A percentile compares a stretch with the other conserved stretches of the same genome.
Conservation (phyloP, 2,329 filamentous ascomycete species). For the Cercospora sp. region DNA sequence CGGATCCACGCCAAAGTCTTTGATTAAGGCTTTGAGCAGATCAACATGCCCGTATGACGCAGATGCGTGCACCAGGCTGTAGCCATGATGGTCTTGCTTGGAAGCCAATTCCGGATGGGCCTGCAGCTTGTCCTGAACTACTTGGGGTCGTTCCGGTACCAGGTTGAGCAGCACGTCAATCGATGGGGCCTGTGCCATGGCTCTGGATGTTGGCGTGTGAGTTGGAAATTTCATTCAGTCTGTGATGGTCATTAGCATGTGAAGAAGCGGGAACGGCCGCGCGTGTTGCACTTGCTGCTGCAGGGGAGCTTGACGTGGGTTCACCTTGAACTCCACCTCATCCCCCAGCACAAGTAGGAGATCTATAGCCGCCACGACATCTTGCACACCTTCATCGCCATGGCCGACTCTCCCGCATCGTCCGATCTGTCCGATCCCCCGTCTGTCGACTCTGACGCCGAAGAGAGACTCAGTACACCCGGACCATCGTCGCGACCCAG, state of each 20-base stretch:
- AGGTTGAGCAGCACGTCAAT: constrained; percentile 53
- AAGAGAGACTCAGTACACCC: constrained; percentile 54
- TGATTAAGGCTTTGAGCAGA: constrained; percentile 72
- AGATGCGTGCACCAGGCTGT: constrained; percentile 89
- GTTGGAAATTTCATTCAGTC: not conserved
- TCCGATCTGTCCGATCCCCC: constrained; percentile 63
- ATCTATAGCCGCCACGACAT: not conserved
- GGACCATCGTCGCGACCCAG: constrained; percentile 49
- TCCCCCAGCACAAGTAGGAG: not conserved
- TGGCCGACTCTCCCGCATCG: constrained; percentile 59
- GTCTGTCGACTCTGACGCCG: constrained; percentile 62
- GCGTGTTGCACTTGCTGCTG: constrained; percentile 1
- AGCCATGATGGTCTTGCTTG: constrained; percentile 84
- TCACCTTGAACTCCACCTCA: not conserved
- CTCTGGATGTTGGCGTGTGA: not conserved
- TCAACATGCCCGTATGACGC: constrained; percentile 87
- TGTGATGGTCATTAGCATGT: not conserved
- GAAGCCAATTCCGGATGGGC: constrained; percentile 74
- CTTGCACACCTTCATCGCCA: constrained; percentile 19
- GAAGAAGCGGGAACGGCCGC: not conserved
- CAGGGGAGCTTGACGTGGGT: not conserved
- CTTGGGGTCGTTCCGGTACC: constrained; percentile 76
- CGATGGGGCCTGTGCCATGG: constrained; percentile 37
- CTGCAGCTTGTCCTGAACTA: constrained; percentile 72
- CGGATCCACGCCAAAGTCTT: constrained; percentile 73